Evolutionary conservation across 140 eudicot genomes (phyloP).

Genomic region (Anethum foeniculum): DNA sequence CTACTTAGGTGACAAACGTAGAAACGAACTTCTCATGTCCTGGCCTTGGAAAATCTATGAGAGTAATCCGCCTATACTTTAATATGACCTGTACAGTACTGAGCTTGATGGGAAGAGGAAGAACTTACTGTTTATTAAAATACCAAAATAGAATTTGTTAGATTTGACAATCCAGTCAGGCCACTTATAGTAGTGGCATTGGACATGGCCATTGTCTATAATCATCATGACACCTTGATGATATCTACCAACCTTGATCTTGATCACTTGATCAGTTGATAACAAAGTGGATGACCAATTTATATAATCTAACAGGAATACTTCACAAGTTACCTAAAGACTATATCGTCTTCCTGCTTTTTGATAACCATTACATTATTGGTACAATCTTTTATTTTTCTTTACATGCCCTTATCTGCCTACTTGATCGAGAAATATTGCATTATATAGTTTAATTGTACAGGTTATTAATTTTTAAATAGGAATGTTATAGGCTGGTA

Average conservation of each 20-base stretch:
- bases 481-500: background rate
- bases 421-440: background rate
- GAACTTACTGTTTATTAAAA: background rate
- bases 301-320: background rate
- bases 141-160: background rate
- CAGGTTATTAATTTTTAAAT: background rate
- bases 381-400: background rate
- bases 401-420: background rate
- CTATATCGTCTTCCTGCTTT: background rate
- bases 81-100: background rate
- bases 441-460: background rate
- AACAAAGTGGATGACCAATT: background rate
- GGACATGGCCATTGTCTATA: background rate
- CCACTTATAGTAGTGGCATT: background rate
- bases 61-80: background rate
- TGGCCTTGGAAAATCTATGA: background rate
- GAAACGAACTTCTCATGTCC: background rate
- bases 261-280: slow-evolving; percentile 3
- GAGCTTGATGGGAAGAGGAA: background rate
- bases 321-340: background rate
- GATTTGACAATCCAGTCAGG: background rate
- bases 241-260: background rate
- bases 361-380: background rate
- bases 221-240: background rate
- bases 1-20: too few relatives aligned